phyloP scores from a whole-genome alignment of 768 basidiomycete genomes.

The Tephrocybe sp. region DNA sequence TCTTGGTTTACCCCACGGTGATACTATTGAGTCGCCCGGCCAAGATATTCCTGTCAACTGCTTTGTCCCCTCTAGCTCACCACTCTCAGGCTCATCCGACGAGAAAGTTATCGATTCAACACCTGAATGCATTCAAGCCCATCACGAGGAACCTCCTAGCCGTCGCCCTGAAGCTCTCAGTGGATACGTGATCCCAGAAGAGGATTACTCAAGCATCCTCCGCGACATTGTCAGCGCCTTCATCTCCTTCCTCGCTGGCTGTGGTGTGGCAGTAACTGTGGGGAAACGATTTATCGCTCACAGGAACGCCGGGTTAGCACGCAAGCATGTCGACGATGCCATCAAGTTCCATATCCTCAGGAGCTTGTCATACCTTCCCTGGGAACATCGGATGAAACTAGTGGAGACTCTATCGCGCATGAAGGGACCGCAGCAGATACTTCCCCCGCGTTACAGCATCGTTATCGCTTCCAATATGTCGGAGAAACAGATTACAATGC shows the following conservation, averaged over 20 bases:
- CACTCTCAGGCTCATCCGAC: neutral
- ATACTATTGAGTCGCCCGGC: neutral
- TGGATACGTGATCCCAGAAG: neutral
- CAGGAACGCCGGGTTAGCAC: constrained; percentile 1
- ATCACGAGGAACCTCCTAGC: neutral
- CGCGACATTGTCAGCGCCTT: neutral
- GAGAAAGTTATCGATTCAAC: neutral
- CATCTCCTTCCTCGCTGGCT: neutral
- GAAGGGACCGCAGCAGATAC: neutral
- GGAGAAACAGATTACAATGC: neutral
- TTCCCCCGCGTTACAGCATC: neutral
- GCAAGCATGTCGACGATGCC: neutral
- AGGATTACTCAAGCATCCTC: neutral
- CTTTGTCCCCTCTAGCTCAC: neutral
- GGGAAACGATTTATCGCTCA: neutral
- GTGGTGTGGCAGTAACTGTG: constrained; percentile 1
- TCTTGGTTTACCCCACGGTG: neutral
- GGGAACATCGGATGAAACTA: neutral
- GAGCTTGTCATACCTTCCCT: neutral
- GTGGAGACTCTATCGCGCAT: neutral
- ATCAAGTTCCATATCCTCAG: constrained; percentile 1
- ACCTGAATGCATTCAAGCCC: neutral
- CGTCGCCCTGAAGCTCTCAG: neutral
- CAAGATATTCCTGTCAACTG: neutral
- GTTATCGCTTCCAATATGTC: neutral